Evolutionary conservation across 345 rosid species (phyloP), one percentile per base, ranked within the genome.

Genomic region (Balakata baccata): DNA sequence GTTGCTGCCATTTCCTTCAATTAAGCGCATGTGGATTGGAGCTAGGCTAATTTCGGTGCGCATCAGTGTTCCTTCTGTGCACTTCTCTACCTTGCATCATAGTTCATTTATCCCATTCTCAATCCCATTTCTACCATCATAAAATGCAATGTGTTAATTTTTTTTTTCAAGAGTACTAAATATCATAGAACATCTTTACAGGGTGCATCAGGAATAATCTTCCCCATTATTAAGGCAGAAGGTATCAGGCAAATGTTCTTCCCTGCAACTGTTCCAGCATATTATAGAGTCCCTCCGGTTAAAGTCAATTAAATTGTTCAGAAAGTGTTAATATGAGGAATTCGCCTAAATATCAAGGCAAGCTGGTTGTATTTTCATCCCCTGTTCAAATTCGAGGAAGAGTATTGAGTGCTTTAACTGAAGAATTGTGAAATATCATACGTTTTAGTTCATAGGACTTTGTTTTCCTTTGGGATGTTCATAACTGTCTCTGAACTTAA

Each of bases 221-320:
- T 78, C 67, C 81, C 81, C 5, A 78, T 78, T 7, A 78, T 78
- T 0, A 74, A 57, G 62, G 78, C 81, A 17, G 81, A 78, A 70
- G 81, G 81, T 23, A 63, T 78, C n/a, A 69, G 81, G 67, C 81
- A 78, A 54, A 78, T 78, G 81, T 78, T 78, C 54, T 78, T 78
- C 62, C 81, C 81, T 4, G 81, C 68, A 37, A 78, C 81, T 0
- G 71, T 78, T 23, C 81, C 81, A 14, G 81, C 81, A 16, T 78
- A 74, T 74, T 78, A 78, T 18, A 74, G 81, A 69, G 58, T 78
- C 49, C 77, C 81, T 14, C 81, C 80, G 0, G 46, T 51, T 53
- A 50, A 58, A 54, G 41, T 41, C 45, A 64, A 39, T n/a, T 57
- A 20, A 58, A 57, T 29, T 59, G 16, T 11, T 22, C 14, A 29